Evolutionary conservation across 208 protist genomes (phyloP).

Genomic region (Acanthamoeba quina): DNA sequence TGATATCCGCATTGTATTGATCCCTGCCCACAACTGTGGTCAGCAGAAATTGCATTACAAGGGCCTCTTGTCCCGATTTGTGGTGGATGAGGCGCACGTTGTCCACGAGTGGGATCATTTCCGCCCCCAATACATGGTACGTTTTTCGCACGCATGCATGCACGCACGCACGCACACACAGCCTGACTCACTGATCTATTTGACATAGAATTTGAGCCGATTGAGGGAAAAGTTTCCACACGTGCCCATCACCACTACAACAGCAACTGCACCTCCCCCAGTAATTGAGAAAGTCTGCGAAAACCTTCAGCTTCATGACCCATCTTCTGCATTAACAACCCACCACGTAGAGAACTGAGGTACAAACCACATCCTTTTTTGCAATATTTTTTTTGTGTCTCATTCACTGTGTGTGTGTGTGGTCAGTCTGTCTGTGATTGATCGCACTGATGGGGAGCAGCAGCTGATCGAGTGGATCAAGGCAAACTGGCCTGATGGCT

Average conservation of each 20-base stretch:
- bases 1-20: not conserved
- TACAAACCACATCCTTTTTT: not conserved
- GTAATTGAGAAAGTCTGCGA: not conserved
- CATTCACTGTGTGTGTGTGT: no score
- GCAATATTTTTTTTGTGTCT: not conserved
- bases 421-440: not conserved
- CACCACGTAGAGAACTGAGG: not conserved
- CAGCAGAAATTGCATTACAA: not conserved
- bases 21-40: not conserved
- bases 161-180: not conserved
- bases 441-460: not conserved
- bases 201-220: not conserved
- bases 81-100: constrained; percentile 85
- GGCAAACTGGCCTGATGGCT: not conserved
- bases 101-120: constrained; percentile 86
- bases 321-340: not conserved
- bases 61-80: constrained; percentile 42
- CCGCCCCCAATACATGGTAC: constrained; percentile 69
- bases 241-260: not conserved
- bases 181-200: not conserved
- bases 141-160: not conserved
- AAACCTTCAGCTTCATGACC: not conserved
- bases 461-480: not conserved
- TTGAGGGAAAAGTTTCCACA: not conserved
- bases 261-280: not conserved